Evolutionary conservation across 441 rosid species (phyloP).

Genomic region (Eruca vesicaria): DNA sequence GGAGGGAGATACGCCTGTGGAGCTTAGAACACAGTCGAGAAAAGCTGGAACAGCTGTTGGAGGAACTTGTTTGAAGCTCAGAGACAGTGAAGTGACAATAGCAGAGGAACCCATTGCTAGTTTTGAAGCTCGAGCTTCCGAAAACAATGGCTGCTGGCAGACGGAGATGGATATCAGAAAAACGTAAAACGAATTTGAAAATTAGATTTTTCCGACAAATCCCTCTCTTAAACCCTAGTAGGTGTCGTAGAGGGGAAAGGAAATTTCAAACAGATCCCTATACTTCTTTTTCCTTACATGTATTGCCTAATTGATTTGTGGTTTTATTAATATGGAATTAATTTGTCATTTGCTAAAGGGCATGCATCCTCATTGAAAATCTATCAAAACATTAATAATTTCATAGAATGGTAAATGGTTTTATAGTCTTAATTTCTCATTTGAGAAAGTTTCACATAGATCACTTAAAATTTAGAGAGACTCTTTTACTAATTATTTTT

Average conservation of each 20-base stretch:
- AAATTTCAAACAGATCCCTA: neutral
- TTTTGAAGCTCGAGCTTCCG: slow-evolving; percentile 2
- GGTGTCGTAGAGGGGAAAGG: neutral
- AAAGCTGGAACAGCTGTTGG: slow-evolving; percentile 67
- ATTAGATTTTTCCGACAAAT: neutral
- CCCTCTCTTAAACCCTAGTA: slow-evolving; percentile 18
- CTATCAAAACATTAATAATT: too few relatives aligned
- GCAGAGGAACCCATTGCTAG: slow-evolving; percentile 39
- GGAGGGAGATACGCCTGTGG: slow-evolving; percentile 59
- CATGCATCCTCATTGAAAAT: too few relatives aligned
- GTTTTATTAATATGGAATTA: neutral
- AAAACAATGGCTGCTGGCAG: neutral
- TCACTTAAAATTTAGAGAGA: too few relatives aligned
- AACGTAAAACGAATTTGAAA: slow-evolving; percentile 2
- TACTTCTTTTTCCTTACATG: neutral
- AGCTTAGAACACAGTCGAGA: slow-evolving; percentile 77
- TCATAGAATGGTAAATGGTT: too few relatives aligned
- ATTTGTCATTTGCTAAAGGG: too few relatives aligned
- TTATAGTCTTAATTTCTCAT: too few relatives aligned
- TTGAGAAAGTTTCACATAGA: too few relatives aligned
- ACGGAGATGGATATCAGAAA: neutral
- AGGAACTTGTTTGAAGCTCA: slow-evolving; percentile 64
- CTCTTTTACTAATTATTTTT: too few relatives aligned
- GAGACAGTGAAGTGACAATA: slow-evolving; percentile 51
- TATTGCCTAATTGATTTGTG: neutral